phyloP scores from a whole-genome alignment of 192 early-diverging fungal species.

The Coemansia brasiliensis region DNA sequence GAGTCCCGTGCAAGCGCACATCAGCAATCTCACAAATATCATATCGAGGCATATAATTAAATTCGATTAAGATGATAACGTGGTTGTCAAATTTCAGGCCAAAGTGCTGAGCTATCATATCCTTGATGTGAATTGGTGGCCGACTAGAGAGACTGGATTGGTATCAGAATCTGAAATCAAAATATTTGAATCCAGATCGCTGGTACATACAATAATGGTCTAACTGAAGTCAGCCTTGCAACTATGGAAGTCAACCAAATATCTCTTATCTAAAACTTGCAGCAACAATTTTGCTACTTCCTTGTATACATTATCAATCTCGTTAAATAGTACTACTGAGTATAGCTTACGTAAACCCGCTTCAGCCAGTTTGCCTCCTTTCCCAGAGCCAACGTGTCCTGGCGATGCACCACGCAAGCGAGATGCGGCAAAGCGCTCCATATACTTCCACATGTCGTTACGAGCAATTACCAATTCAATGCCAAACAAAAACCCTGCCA shows the following conservation, averaged over 20 bases:
- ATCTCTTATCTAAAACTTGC: slow-evolving; percentile 86
- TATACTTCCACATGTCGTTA: slow-evolving; percentile 81
- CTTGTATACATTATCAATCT: slow-evolving; percentile 80
- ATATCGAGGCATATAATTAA: slow-evolving; percentile 66
- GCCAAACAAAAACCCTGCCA: slow-evolving; percentile 78
- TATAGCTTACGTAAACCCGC: slow-evolving; percentile 46
- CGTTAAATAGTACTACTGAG: slow-evolving; percentile 15
- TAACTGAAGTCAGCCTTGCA: slow-evolving; percentile 77
- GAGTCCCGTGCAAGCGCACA: slow-evolving; percentile 66
- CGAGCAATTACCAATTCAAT: slow-evolving; percentile 70
- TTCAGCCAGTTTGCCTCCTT: slow-evolving; percentile 77
- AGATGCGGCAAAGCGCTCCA: slow-evolving; percentile 70
- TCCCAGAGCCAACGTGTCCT: slow-evolving; percentile 78
- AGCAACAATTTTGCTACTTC: slow-evolving; percentile 93
- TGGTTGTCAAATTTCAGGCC: slow-evolving; percentile 79
- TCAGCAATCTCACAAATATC: slow-evolving; percentile 78
- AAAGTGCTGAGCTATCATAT: slow-evolving; percentile 72
- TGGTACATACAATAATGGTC: slow-evolving; percentile 81
- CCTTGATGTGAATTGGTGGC: slow-evolving; percentile 62
- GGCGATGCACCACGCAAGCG: slow-evolving; percentile 79
- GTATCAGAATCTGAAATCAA: slow-evolving; percentile 57
- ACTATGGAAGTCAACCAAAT: slow-evolving; percentile 76
- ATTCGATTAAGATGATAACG: slow-evolving; percentile 79
- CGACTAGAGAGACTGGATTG: slow-evolving; percentile 20
- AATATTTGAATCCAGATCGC: slow-evolving; percentile 73